These are phyloP conservation scores for Phytopythium montanum DNA, from an alignment of 352 stramenopile species.

Conservation along the genomic window DNA sequence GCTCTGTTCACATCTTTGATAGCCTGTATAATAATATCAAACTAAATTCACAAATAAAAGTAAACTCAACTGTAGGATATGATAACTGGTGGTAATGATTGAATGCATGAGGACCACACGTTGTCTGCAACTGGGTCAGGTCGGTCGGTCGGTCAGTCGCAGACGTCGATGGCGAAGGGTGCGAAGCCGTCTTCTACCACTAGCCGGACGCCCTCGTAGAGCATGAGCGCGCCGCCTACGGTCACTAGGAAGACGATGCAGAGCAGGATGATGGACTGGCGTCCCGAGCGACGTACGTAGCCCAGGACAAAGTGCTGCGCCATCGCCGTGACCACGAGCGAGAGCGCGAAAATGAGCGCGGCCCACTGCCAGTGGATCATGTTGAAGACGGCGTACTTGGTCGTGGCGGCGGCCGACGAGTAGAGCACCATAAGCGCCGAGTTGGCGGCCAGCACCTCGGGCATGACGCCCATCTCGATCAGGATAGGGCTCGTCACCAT, in stretches of 20 bases:
- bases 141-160: slow-evolving; percentile 54
- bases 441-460: slow-evolving; percentile 33
- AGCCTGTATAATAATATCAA: not conserved
- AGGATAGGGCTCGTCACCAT: slow-evolving; percentile 20
- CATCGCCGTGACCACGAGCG: slow-evolving; percentile 42
- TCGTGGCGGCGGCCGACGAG: slow-evolving; percentile 42
- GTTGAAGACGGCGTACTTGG: slow-evolving; percentile 58
- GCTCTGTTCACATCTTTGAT: not conserved
- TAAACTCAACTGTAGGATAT: not conserved
- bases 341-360: slow-evolving; percentile 25
- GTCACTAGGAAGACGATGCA: slow-evolving; percentile 46
- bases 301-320: slow-evolving; percentile 42
- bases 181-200: slow-evolving; percentile 37
- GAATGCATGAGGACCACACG: not conserved
- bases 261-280: slow-evolving; percentile 55
- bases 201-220: slow-evolving; percentile 42
- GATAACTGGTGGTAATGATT: not conserved
- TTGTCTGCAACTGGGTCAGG: slow-evolving; percentile 14
- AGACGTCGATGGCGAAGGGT: slow-evolving; percentile 34
- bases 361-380: slow-evolving; percentile 54
- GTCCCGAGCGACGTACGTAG: slow-evolving; percentile 43
- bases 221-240: slow-evolving; percentile 43
- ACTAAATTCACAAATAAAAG: not conserved
- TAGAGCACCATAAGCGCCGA: slow-evolving; percentile 48
- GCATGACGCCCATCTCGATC: slow-evolving; percentile 29